Base-by-base conservation (phyloP, 805 yeast species). In the Candida hungchunana region DNA sequence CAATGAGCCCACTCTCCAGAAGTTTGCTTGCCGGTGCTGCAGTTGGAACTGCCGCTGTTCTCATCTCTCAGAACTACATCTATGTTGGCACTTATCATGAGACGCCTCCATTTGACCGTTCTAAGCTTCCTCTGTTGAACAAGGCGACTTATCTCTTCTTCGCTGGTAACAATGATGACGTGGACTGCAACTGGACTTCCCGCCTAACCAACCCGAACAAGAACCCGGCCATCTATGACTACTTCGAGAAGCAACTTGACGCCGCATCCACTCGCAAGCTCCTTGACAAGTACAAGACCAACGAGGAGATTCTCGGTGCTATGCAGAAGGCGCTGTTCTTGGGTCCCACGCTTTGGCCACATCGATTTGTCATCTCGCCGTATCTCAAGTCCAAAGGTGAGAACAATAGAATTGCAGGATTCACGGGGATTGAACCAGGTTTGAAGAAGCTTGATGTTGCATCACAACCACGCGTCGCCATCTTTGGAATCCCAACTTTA, bases 341-440 rank as follows among this genome's bases (percentile, higher is more conserved):
- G 8, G 54, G 55, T 11, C 52, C 53, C 19, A 45, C 54, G 6
- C 31, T 51, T 7, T 42, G 39, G 37, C 44, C 48, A 10, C 55
- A 51, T 31, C 38, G 53, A 39, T 43, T 43, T 18, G 14, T 51
- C 13, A 32, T 50, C 12, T 32, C 46, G 4, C 46, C 45, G 10
- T 51, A 50, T 22, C 35, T 50, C 16, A 32, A 39, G 29, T 2
- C 14, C 14, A 40, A 50, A 19, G 29, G 30, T 5, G 34, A 36
- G 8, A 32, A 37, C 18, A 43, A 46, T 26, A 32, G 54, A 24
- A 39, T 50, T 23, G 36, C 47, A 7, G 55, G 53, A 0, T 48
- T 37, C 21, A 40, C 50, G 1, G 4, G n/a, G 6, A 26, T 37
- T 11, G 55, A 50, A 25, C 52, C 53, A 12, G 31, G 14, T 3